These are phyloP conservation scores for Thelonectria discophora DNA, from an alignment of 2,329 filamentous ascomycete genomes.

Conservation along the genomic window DNA sequence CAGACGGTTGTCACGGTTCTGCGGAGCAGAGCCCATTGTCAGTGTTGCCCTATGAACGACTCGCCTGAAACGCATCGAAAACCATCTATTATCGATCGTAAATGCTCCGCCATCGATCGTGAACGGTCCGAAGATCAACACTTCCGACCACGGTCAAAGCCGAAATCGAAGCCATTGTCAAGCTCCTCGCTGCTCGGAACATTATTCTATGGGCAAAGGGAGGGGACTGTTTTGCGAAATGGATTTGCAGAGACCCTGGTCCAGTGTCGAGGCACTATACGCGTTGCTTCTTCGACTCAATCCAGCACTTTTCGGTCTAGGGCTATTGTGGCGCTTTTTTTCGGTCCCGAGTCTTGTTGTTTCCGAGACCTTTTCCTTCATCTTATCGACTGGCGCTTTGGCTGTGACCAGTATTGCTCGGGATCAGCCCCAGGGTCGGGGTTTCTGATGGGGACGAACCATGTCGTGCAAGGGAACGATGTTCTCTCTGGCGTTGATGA, in stretches of 20 bases:
- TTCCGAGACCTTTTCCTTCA: not conserved
- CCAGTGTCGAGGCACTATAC: conserved; percentile 7
- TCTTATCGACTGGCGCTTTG: not conserved
- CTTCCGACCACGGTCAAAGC: not conserved
- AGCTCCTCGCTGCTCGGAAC: not conserved
- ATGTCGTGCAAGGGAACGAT: conserved; percentile 22
- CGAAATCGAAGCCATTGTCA: conserved; percentile 6
- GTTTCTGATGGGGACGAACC: not conserved
- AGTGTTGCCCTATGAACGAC: conserved; percentile 18
- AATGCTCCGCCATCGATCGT: conserved; percentile 23
- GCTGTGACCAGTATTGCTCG: conserved; percentile 8
- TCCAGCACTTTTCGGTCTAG: conserved; percentile 4
- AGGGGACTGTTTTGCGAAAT: not conserved
- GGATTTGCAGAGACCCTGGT: conserved; percentile 7
- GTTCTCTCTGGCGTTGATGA: conserved; percentile 14
- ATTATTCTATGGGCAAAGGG: not conserved
- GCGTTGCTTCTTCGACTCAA: conserved; percentile 1
- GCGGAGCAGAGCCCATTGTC: conserved; percentile 12
- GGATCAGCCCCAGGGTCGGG: conserved; percentile 1
- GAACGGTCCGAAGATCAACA: conserved; percentile 21
- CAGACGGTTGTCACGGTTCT: not conserved
- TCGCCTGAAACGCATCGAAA: conserved; percentile 24
- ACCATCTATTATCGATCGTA: conserved; percentile 26
- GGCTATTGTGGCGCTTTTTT: conserved; percentile 7
- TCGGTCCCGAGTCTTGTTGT: not conserved